Evolutionary conservation across 1,139 yeast species (phyloP).

Genomic region (Waltiozyma sp.): DNA sequence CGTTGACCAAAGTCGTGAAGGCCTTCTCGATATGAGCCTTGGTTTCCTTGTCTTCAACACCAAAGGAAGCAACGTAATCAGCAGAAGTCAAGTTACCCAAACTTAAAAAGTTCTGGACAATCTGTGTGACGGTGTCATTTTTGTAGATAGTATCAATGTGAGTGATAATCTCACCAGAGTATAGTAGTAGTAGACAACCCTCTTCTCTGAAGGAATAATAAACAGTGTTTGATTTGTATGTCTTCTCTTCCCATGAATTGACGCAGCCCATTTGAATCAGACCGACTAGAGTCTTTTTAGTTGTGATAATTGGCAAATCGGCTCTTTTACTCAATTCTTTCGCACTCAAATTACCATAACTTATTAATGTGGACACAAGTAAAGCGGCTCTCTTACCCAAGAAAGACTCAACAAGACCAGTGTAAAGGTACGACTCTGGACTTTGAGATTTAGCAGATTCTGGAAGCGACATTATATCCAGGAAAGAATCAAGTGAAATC

Average conservation of each 20-base stretch:
- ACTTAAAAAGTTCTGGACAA: slow-evolving; percentile 59
- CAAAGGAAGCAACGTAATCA: slow-evolving; percentile 41
- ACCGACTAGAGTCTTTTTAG: slow-evolving; percentile 51
- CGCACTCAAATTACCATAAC: slow-evolving; percentile 48
- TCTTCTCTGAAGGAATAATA: slow-evolving; percentile 53
- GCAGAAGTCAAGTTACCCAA: slow-evolving; percentile 52
- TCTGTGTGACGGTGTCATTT: slow-evolving; percentile 39
- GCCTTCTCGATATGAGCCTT: slow-evolving; percentile 20
- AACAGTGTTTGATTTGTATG: slow-evolving; percentile 24
- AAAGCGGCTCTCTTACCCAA: slow-evolving; percentile 57
- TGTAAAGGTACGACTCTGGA: slow-evolving; percentile 49
- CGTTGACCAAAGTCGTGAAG: slow-evolving; percentile 37
- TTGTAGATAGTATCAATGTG: slow-evolving; percentile 35
- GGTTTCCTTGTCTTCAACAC: slow-evolving; percentile 21
- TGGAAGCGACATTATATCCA: slow-evolving; percentile 5
- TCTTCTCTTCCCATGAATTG: slow-evolving; percentile 36
- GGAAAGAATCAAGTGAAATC: too few relatives aligned
- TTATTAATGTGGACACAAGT: slow-evolving; percentile 41
- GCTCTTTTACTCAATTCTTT: slow-evolving; percentile 35
- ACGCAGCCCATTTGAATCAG: slow-evolving; percentile 58
- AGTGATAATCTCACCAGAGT: slow-evolving; percentile 67
- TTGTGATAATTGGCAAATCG: slow-evolving; percentile 30
- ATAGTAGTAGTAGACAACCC: slow-evolving; percentile 54
- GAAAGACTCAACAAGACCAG: slow-evolving; percentile 41
- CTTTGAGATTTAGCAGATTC: slow-evolving; percentile 35